These are phyloP conservation scores for Naganishia vishniacii DNA, from an alignment of 768 basidiomycete species.

Conservation along the genomic window DNA sequence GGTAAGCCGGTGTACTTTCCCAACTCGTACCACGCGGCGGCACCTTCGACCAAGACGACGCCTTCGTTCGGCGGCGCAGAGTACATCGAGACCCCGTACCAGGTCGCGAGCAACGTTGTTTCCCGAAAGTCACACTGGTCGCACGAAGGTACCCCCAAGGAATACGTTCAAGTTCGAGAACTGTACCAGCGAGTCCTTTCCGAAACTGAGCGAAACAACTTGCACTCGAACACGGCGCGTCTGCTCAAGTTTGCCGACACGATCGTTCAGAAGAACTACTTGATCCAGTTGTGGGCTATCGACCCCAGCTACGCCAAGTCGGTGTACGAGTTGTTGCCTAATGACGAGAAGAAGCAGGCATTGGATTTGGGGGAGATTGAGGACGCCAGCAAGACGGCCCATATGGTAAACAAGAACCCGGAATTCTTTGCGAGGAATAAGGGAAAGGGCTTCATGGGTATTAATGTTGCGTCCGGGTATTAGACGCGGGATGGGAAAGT, in stretches of 20 bases:
- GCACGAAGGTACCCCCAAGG: constrained; percentile 42
- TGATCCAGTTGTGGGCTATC: constrained; percentile 41
- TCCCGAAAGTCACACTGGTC: constrained; percentile 39
- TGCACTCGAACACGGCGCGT: constrained; percentile 43
- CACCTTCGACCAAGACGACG: constrained; percentile 28
- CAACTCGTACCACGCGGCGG: constrained; percentile 34
- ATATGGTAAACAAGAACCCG: constrained; percentile 40
- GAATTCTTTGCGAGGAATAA: constrained; percentile 33
- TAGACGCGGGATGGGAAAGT: background rate
- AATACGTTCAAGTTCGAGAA: constrained; percentile 45
- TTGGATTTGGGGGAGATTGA: constrained; percentile 38
- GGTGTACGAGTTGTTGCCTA: constrained; percentile 39
- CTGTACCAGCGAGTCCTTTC: constrained; percentile 43
- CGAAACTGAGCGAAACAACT: constrained; percentile 36
- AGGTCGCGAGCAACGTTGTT: constrained; percentile 40
- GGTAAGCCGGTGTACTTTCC: constrained; percentile 31
- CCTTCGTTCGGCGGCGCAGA: constrained; percentile 34
- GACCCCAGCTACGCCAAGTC: constrained; percentile 38
- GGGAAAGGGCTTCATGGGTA: constrained; percentile 43
- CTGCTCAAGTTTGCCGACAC: constrained; percentile 38
- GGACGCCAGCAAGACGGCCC: constrained; percentile 36
- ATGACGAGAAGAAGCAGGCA: constrained; percentile 29
- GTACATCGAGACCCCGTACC: constrained; percentile 36
- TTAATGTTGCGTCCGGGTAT: constrained; percentile 28
- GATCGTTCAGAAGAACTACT: constrained; percentile 43